phyloP scores from a whole-genome alignment of 371 early-diverging fungal genomes.

The Rhizopus arrhizus region DNA sequence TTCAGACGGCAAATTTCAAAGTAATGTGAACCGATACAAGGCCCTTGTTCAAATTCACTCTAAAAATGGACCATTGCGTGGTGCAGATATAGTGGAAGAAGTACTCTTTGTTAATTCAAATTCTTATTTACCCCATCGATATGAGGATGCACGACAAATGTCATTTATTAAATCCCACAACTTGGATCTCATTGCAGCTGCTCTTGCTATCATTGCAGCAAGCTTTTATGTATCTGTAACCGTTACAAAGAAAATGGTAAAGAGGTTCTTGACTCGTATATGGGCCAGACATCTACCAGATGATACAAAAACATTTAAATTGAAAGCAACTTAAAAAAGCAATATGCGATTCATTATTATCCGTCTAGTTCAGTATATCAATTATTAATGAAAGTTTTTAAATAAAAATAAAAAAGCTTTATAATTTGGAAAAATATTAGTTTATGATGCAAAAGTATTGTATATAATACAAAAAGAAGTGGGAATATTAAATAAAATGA shows the following conservation, averaged over 20 bases:
- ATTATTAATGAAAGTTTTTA: neutral
- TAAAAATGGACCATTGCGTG: neutral
- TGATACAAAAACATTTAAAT: neutral
- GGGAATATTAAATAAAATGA: neutral
- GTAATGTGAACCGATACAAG: slow-evolving; percentile 16
- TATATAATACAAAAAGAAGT: neutral
- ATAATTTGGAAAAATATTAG: too few relatives aligned
- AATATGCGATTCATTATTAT: too few relatives aligned
- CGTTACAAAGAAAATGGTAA: neutral
- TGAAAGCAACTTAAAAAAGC: neutral
- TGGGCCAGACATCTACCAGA: neutral
- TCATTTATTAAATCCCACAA: slow-evolving; percentile 33
- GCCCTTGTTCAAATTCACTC: slow-evolving; percentile 34
- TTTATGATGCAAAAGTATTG: too few relatives aligned
- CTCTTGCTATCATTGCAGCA: neutral
- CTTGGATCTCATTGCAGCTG: slow-evolving; percentile 23
- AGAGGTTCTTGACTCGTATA: neutral
- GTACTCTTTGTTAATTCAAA: slow-evolving; percentile 20
- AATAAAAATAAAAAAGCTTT: neutral
- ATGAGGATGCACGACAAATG: slow-evolving; percentile 24
- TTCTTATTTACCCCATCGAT: slow-evolving; percentile 21
- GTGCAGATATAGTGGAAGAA: slow-evolving; percentile 40
- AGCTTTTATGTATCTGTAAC: neutral
- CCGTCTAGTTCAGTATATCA: too few relatives aligned
- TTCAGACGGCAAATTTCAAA: slow-evolving; percentile 7